Evolutionary conservation across 768 basidiomycete species (phyloP), one percentile per base, ranked within the genome.

Genomic region (Lactarius akahatsu): DNA sequence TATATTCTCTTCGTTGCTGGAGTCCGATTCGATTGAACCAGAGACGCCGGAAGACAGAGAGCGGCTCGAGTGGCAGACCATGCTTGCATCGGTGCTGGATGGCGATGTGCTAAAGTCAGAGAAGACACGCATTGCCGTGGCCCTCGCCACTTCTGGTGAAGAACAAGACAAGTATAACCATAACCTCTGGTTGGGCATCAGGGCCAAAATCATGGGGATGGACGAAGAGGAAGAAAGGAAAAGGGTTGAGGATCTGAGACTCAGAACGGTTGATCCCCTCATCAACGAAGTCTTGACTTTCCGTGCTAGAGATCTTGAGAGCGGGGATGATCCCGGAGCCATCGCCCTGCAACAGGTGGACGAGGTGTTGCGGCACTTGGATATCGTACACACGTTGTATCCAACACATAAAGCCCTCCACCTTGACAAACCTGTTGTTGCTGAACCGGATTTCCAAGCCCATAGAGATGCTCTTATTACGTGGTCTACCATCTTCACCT

Each of bases 21-120:
- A 91, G 71, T 78, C 85, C 6, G 88, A 90, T 70, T 80, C 83
- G 57, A 82, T 84, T 59, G 82, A 87, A 65, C 87, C 90, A 30
- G 84, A 86, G 50, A 88, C 90, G 2, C 80, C 82, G 61, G 86
- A 91, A 72, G 90, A 94, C 73, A 82, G 85, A 68, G 91, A 94
- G 72, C 82, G 96, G 32, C 77, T 96, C 57, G 95, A 97, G 77
- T 98, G 97, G 97, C 94, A 96, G 76, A 90, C 90, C 20, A 90
- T 98, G 87, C 85, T 98, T 38, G 86, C 92, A 15, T 96, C 95
- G 36, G 96, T 98, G 30, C 82, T 99, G 56, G 86, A 86, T 36
- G 96, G 97, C 11, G 96, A 98, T 72, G 94, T 99, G 13, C 85
- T 99, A 69, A 93, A 90, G 75, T 91, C 93, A 0, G 97, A 98